Conservation (phyloP, 306 rosid species). For the Vicia villosa region DNA sequence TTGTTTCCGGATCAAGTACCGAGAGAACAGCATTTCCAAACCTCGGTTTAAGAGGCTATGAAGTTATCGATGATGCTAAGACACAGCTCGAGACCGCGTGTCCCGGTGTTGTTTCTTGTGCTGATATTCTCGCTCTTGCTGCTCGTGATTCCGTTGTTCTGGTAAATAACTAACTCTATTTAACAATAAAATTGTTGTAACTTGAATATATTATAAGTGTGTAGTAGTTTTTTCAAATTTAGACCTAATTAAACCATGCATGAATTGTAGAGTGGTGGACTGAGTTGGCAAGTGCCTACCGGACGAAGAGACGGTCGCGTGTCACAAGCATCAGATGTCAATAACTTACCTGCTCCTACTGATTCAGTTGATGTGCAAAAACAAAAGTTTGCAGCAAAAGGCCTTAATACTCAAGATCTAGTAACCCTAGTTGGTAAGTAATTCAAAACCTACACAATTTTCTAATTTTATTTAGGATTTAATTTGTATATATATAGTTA, state of each 20-base stretch:
- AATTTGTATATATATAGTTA: background rate
- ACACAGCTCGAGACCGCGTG: slow-evolving; percentile 51
- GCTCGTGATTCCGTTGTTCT: slow-evolving; percentile 58
- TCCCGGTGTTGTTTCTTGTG: slow-evolving; percentile 59
- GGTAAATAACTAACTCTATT: slow-evolving; percentile 31
- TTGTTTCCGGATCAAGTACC: slow-evolving; percentile 30
- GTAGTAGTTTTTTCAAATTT: background rate
- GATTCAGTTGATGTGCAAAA: slow-evolving; percentile 51
- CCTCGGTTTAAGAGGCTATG: slow-evolving; percentile 42
- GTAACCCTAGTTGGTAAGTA: slow-evolving; percentile 65
- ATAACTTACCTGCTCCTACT: slow-evolving; percentile 38
- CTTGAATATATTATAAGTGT: background rate
- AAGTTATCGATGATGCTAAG: slow-evolving; percentile 56
- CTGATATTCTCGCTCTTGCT: slow-evolving; percentile 58
- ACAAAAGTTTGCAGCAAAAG: slow-evolving; percentile 44
- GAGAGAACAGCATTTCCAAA: slow-evolving; percentile 39
- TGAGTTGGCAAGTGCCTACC: slow-evolving; percentile 55
- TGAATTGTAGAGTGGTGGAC: slow-evolving; percentile 48
- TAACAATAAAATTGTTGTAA: background rate
- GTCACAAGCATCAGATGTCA: slow-evolving; percentile 50
- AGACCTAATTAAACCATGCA: background rate
- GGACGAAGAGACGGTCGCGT: slow-evolving; percentile 64
- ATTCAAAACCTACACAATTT: slow-evolving; percentile 4
- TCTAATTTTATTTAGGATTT: background rate
- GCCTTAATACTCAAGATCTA: slow-evolving; percentile 61